These are phyloP conservation scores for Xerocomus nothofagi DNA, from an alignment of 1,284 basidiomycete genomes.

Conservation along the genomic window DNA sequence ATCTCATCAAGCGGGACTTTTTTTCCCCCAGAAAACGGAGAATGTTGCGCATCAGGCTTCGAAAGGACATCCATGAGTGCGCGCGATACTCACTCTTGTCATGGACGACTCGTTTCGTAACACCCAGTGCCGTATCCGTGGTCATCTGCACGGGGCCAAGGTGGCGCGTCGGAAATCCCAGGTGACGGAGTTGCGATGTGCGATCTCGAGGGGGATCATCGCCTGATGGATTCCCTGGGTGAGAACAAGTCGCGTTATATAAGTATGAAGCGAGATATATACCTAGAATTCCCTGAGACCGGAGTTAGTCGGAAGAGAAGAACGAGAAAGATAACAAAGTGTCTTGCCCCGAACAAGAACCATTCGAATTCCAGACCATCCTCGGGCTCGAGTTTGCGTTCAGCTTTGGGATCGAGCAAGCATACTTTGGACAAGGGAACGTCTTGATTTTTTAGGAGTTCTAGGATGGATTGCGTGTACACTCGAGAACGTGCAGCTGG, in stretches of 20 bases:
- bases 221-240: constrained; percentile 44
- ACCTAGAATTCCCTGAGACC: constrained; percentile 64
- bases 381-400: constrained; percentile 63
- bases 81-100: constrained; percentile 58
- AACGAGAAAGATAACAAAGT: background rate
- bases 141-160: constrained; percentile 94
- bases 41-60: background rate
- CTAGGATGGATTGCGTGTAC: constrained; percentile 63
- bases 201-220: constrained; percentile 90
- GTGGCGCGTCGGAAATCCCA: constrained; percentile 86
- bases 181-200: constrained; percentile 81
- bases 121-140: constrained; percentile 94
- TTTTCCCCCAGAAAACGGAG: background rate
- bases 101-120: constrained; percentile 85
- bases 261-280: constrained; percentile 1
- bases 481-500: constrained; percentile 42
- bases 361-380: constrained; percentile 80
- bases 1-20: constrained; percentile 58
- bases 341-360: constrained; percentile 81
- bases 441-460: constrained; percentile 54
- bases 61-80: background rate
- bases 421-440: constrained; percentile 69
- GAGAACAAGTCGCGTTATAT: background rate
- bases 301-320: background rate
- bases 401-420: constrained; percentile 85